Evolutionary conservation across 495 filamentous ascomycete genomes (phyloP).

Genomic region (Daldinia decipiens): DNA sequence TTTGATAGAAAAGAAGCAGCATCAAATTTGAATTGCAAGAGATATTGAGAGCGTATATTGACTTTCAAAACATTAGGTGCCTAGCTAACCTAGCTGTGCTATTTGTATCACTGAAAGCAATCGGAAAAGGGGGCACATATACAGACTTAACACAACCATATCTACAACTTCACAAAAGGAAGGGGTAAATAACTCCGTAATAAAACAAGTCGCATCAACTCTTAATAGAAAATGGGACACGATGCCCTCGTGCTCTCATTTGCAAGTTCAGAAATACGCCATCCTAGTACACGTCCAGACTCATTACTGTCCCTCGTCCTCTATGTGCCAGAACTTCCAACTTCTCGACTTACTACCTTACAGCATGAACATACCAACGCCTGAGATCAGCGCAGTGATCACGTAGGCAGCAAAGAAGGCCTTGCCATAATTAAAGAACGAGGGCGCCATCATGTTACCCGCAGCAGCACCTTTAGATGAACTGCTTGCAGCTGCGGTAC

Average conservation of each 20-base stretch:
- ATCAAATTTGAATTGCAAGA: not conserved
- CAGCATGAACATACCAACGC: slow-evolving; percentile 74
- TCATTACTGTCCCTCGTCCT: slow-evolving; percentile 22
- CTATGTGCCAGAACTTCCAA: slow-evolving; percentile 18
- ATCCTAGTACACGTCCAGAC: slow-evolving; percentile 37
- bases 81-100: not conserved
- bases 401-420: slow-evolving; percentile 70
- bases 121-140: not conserved
- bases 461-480: slow-evolving; percentile 35
- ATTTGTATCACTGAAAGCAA: not conserved
- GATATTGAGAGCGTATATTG: not conserved
- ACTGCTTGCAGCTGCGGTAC: slow-evolving; percentile 50
- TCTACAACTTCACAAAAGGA: not conserved
- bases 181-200: not conserved
- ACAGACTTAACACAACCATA: not conserved
- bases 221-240: slow-evolving; percentile 11
- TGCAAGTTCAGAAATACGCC: slow-evolving; percentile 19
- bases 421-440: slow-evolving; percentile 65
- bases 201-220: slow-evolving; percentile 16
- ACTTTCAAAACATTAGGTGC: not conserved
- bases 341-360: slow-evolving; percentile 51
- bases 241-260: slow-evolving; percentile 21
- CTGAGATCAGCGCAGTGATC: slow-evolving; percentile 66
- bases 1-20: not conserved
- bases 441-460: slow-evolving; percentile 57